A percentile compares a stretch with the other conserved stretches of the same genome.
Conservation (phyloP, 2,329 filamentous ascomycete species). For the Dactylellina drechsleri region DNA sequence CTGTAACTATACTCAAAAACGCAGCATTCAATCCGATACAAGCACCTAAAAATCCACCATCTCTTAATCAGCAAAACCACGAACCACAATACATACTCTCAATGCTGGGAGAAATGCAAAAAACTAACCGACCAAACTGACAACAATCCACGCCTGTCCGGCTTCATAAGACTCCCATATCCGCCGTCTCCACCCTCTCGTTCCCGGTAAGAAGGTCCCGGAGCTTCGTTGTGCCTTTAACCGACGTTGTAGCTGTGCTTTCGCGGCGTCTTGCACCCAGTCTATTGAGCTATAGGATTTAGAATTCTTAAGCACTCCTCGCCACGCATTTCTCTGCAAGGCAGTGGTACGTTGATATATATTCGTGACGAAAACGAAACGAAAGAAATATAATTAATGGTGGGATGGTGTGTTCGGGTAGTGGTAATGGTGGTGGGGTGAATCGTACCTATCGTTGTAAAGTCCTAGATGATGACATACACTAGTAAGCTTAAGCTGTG, state of each 20-base stretch:
- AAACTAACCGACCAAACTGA: constrained; percentile 78
- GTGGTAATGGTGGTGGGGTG: constrained; percentile 34
- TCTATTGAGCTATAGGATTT: constrained; percentile 68
- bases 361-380: background rate
- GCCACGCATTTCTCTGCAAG: constrained; percentile 41
- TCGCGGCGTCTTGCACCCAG: constrained; percentile 96
- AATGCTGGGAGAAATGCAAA: background rate
- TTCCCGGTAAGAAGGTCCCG: constrained; percentile 76
- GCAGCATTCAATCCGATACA: constrained; percentile 94
- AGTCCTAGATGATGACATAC: constrained; percentile 70
- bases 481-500: constrained; percentile 3
- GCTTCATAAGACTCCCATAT: constrained; percentile 91
- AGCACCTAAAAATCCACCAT: constrained; percentile 65
- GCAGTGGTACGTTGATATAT: constrained; percentile 4
- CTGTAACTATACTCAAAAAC: constrained; percentile 91
- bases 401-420: constrained; percentile 1
- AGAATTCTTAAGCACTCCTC: constrained; percentile 59
- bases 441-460: constrained; percentile 82
- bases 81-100: too few species aligned
- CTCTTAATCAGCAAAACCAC: background rate
- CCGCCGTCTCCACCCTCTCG: constrained; percentile 80
- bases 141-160: constrained; percentile 96
- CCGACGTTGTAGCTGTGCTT: constrained; percentile 84
- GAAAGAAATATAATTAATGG: background rate
- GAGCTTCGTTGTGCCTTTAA: constrained; percentile 74